Conservation (phyloP, 2,329 filamentous ascomycete species). For the Sclerotiophoma versabilis region DNA sequence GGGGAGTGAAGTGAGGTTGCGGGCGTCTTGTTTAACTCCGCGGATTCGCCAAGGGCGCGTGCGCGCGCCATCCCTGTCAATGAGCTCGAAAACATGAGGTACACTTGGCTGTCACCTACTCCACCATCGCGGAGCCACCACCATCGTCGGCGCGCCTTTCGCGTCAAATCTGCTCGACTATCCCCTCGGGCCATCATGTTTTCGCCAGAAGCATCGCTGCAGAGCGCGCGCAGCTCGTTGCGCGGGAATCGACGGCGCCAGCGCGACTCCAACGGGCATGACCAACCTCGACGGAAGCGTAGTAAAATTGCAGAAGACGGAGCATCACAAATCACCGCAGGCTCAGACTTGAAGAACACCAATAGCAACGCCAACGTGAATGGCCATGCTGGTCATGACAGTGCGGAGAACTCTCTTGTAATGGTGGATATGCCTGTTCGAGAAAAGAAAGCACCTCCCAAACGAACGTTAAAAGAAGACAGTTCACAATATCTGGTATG, state of each 20-base stretch:
- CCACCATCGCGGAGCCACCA: conserved; percentile 11
- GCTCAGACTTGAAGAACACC: conserved; percentile 40
- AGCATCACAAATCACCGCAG: conserved; percentile 38
- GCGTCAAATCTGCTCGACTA: background rate
- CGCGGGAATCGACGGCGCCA: conserved; percentile 56
- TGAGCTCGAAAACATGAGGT: conserved; percentile 20
- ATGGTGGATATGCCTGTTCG: conserved; percentile 50
- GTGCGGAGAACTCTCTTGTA: conserved; percentile 38
- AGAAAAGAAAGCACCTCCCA: conserved; percentile 47
- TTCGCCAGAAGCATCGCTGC: conserved; percentile 47
- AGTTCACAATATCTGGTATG: conserved; percentile 71
- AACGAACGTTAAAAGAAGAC: conserved; percentile 70
- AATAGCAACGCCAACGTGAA: conserved; percentile 44
- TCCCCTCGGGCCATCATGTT: conserved; percentile 42
- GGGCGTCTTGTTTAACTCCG: conserved; percentile 12
- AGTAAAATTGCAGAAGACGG: conserved; percentile 56
- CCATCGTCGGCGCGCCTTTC: conserved; percentile 19
- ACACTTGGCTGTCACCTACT: conserved; percentile 13
- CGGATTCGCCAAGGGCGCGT: conserved; percentile 14
- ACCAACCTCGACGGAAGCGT: conserved; percentile 55
- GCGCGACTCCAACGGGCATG: conserved; percentile 53
- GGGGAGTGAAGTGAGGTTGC: background rate
- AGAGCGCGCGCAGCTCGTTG: conserved; percentile 48
- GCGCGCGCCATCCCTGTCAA: conserved; percentile 16
- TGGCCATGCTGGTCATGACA: conserved; percentile 39